phyloP scores from a whole-genome alignment of 2,329 filamentous ascomycete species.

The Lasiodiplodia citricola region DNA sequence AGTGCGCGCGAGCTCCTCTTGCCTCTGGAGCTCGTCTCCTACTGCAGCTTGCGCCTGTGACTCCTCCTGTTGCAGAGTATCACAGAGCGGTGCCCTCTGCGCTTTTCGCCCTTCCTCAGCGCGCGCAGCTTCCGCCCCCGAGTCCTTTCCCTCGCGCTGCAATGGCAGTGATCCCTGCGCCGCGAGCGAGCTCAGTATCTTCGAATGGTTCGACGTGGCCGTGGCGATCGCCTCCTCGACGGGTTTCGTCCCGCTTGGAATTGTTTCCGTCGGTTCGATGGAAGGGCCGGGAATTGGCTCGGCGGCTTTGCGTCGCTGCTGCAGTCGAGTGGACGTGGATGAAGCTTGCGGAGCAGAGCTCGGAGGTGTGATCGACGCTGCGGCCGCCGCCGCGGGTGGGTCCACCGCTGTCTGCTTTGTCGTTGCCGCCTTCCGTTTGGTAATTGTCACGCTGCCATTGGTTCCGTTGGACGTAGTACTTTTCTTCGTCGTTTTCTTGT shows the following conservation, averaged over 20 bases:
- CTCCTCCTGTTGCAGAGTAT: not conserved
- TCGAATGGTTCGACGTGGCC: not conserved
- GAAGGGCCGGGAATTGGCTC: not conserved
- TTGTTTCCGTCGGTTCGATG: not conserved
- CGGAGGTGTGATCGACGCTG: not conserved
- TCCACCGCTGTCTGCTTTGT: not conserved
- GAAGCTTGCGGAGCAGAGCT: constrained; percentile 3
- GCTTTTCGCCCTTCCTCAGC: not conserved
- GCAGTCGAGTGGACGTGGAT: not conserved
- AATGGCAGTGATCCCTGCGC: not conserved
- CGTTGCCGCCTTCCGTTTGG: not conserved
- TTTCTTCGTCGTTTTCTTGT: not conserved
- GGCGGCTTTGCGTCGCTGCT: not conserved
- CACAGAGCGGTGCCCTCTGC: not conserved
- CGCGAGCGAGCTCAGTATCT: constrained; percentile 4
- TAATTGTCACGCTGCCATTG: not conserved
- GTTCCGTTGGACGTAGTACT: not conserved
- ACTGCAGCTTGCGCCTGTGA: too few relatives aligned
- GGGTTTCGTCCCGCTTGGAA: not conserved
- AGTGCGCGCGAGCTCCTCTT: not conserved
- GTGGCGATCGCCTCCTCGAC: not conserved
- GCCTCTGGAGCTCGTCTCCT: not conserved
- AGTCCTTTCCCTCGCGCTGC: not conserved
- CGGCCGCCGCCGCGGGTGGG: not conserved
- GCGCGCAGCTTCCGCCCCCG: not conserved